These are phyloP conservation scores for Pseudogymnoascus sp. DNA, from an alignment of 2,329 filamentous ascomycete species.

Conservation along the genomic window DNA sequence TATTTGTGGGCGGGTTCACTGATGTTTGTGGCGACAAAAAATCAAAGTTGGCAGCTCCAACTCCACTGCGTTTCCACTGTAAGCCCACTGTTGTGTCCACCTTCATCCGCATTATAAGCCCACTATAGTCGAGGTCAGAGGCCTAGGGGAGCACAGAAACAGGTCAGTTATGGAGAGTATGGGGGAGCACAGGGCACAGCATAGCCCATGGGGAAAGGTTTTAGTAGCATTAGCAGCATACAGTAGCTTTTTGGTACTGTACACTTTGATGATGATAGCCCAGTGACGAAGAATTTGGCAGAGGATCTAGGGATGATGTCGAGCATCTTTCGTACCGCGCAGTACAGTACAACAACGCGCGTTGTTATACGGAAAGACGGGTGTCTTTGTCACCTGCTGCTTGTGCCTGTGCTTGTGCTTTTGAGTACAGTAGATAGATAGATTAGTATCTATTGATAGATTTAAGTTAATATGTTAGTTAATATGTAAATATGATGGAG, in stretches of 20 bases:
- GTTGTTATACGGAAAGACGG: no score
- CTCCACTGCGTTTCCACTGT: background rate
- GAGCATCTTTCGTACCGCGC: background rate
- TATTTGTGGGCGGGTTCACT: background rate
- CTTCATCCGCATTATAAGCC: background rate
- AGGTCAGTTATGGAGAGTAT: background rate
- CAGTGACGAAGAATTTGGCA: background rate
- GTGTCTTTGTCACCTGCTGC: conserved; percentile 4
- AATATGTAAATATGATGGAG: background rate
- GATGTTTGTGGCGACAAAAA: background rate
- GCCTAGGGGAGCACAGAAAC: background rate
- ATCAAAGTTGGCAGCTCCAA: conserved; percentile 5
- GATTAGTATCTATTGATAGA: no score
- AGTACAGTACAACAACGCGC: background rate
- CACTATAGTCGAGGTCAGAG: background rate
- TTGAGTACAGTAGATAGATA: background rate
- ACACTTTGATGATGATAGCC: no score
- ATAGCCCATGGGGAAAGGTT: background rate
- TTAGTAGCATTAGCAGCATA: background rate
- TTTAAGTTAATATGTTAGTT: no score
- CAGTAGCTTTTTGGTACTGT: background rate
- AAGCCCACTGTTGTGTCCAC: conserved; percentile 1
- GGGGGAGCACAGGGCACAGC: background rate
- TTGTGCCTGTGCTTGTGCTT: background rate
- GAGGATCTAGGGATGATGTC: background rate